Percentiles rank a stretch among this genome's conserved stretches.
phyloP scores from a whole-genome alignment of 306 rosid species.

The Argentina anserina region DNA sequence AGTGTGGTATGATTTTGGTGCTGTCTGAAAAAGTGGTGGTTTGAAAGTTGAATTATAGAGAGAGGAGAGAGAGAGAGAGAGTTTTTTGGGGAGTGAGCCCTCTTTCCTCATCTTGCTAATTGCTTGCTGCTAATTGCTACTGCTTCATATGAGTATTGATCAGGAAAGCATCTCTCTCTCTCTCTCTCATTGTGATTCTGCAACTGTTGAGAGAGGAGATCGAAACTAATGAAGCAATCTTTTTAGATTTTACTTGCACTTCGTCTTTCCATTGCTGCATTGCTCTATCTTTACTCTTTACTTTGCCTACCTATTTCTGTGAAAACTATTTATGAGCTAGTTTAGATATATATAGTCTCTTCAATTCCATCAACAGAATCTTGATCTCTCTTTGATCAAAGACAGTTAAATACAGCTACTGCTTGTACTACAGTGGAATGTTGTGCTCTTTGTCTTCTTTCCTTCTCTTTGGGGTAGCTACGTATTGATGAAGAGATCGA shows the following conservation, averaged over 20 bases:
- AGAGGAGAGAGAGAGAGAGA: constrained; percentile 15
- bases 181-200: constrained; percentile 29
- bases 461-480: constrained; percentile 4
- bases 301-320: constrained; percentile 39
- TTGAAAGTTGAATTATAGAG: constrained; percentile 51
- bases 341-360: not conserved
- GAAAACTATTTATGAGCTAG: not conserved
- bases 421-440: not conserved
- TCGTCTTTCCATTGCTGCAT: not conserved
- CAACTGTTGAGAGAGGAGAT: not conserved
- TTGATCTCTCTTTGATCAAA: not conserved
- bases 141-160: not conserved
- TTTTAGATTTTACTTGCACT: not conserved
- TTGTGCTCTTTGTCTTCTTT: not conserved
- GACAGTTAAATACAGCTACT: not conserved
- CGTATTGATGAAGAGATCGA: not conserved
- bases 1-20: constrained; percentile 63
- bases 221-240: not conserved
- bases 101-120: constrained; percentile 33
- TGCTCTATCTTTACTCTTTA: constrained; percentile 35
- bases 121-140: constrained; percentile 26
- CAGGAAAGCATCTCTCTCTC: constrained; percentile 30
- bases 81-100: constrained; percentile 54
- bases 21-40: constrained; percentile 72
- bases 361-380: not conserved